Percentiles rank a stretch among this genome's conserved stretches.
Evolutionary conservation across 495 filamentous ascomycete species (phyloP).

Genomic region (Chaetomium fimeti): DNA sequence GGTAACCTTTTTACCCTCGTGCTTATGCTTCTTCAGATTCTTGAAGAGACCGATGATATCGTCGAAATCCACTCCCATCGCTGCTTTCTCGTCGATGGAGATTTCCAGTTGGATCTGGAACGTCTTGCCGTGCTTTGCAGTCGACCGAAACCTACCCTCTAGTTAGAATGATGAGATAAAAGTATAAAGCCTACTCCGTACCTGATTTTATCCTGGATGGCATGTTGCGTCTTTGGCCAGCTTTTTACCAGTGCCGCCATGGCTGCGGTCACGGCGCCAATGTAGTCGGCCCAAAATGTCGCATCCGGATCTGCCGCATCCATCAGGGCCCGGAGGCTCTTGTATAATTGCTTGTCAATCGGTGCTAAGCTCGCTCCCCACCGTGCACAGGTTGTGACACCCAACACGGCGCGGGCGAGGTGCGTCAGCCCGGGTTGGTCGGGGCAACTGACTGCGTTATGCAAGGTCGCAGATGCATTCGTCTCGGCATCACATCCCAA

Average conservation of each 20-base stretch:
- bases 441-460: constrained; percentile 67
- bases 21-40: constrained; percentile 30
- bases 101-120: constrained; percentile 36
- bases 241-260: constrained; percentile 39
- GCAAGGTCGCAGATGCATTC: constrained; percentile 68
- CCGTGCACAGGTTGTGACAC: constrained; percentile 70
- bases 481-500: constrained; percentile 44
- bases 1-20: constrained; percentile 31
- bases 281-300: constrained; percentile 47
- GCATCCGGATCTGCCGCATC: constrained; percentile 35
- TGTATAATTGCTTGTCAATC: constrained; percentile 44
- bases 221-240: constrained; percentile 29
- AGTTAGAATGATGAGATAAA: not conserved
- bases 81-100: constrained; percentile 28
- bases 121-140: constrained; percentile 30
- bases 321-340: constrained; percentile 41
- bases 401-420: constrained; percentile 64
- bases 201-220: constrained; percentile 34
- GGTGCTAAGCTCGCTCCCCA: constrained; percentile 66
- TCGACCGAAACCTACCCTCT: constrained; percentile 32
- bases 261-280: constrained; percentile 41
- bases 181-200: constrained; percentile 24
- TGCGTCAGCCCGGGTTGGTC: constrained; percentile 74
- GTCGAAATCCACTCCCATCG: constrained; percentile 28
- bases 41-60: constrained; percentile 36